Percentiles rank a stretch among this genome's conserved stretches.
phyloP scores from a whole-genome alignment of 2,329 filamentous ascomycete species.

The Camillea tinctor region DNA sequence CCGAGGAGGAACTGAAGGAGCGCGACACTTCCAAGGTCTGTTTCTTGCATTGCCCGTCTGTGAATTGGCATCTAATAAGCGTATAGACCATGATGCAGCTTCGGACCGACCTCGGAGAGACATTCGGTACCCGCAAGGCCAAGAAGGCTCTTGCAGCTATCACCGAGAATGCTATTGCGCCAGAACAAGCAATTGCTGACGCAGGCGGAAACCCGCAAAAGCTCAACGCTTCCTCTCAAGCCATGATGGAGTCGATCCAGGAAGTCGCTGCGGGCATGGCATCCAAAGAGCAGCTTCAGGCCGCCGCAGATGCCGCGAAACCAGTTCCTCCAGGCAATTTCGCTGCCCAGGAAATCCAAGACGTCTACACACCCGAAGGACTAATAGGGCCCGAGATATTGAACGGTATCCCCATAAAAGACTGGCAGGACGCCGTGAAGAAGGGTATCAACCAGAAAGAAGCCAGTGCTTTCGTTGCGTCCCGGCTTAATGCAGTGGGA shows the following conservation, averaged over 20 bases:
- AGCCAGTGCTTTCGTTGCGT: conserved; percentile 63
- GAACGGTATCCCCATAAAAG: conserved; percentile 64
- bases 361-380: conserved; percentile 68
- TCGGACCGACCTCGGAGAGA: conserved; percentile 68
- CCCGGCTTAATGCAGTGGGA: conserved; percentile 55
- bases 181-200: conserved; percentile 57
- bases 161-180: conserved; percentile 66
- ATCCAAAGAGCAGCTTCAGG: conserved; percentile 63
- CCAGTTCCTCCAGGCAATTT: conserved; percentile 71
- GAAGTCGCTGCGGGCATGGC: conserved; percentile 64
- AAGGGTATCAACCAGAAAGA: conserved; percentile 56
- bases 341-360: conserved; percentile 63
- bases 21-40: conserved; percentile 38
- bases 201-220: conserved; percentile 41
- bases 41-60: neutral
- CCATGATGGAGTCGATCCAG: conserved; percentile 63
- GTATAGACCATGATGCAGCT: conserved; percentile 57
- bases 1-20: conserved; percentile 44
- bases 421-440: conserved; percentile 70
- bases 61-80: conserved; percentile 20
- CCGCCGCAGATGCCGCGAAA: conserved; percentile 64
- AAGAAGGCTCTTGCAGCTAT: conserved; percentile 66
- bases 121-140: conserved; percentile 84
- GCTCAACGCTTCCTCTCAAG: conserved; percentile 54
- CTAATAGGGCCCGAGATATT: conserved; percentile 69